These are phyloP conservation scores for Stipa capillata DNA, from an alignment of 176 grass and related monocot species.

Conservation along the genomic window DNA sequence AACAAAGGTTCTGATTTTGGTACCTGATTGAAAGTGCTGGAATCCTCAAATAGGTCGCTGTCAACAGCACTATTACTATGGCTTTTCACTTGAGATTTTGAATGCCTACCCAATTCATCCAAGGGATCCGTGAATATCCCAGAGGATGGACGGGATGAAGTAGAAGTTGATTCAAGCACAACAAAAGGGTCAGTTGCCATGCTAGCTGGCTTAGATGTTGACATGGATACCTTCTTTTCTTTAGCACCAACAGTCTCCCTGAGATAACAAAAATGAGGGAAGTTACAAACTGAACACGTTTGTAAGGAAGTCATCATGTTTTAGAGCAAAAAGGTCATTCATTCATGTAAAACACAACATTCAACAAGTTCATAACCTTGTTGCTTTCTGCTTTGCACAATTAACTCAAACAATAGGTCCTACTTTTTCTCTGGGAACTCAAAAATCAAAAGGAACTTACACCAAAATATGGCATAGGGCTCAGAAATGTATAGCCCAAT, in stretches of 20 bases:
- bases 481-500: too few relatives aligned
- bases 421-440: background rate
- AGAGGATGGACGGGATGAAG: conserved; percentile 42
- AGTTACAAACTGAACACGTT: background rate
- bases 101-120: conserved; percentile 37
- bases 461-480: background rate
- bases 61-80: conserved; percentile 17
- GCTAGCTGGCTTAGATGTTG: conserved; percentile 45
- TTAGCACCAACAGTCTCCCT: conserved; percentile 48
- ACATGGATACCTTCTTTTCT: conserved; percentile 36
- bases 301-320: background rate
- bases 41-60: conserved; percentile 47
- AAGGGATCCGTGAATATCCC: conserved; percentile 54
- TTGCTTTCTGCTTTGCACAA: background rate
- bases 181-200: conserved; percentile 61
- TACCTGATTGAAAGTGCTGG: conserved; percentile 33
- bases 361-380: background rate
- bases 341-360: background rate
- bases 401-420: background rate
- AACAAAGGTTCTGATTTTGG: conserved; percentile 50
- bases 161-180: conserved; percentile 67
- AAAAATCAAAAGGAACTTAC: background rate
- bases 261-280: conserved; percentile 17
- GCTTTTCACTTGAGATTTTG: conserved; percentile 36
- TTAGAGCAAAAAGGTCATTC: background rate